Evolutionary conservation across 2,329 filamentous ascomycete species (phyloP), one percentile per base, ranked within the genome.

Genomic region (Cladosporium sp.): DNA sequence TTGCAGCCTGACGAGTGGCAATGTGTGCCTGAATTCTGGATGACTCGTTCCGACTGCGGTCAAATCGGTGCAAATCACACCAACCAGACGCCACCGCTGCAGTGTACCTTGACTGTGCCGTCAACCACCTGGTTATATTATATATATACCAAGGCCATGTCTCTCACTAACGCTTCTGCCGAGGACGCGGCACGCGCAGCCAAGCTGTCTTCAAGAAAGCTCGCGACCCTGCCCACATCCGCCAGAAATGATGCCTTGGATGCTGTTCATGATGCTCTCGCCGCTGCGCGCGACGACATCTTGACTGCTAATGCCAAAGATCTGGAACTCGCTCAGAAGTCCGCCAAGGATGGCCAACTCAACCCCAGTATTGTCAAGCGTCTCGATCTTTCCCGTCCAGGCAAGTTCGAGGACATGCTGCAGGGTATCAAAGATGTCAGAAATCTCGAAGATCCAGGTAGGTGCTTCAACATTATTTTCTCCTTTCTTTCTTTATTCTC

Each of bases 381-480:
- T 52, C 78, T 98, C 56, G 92, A 98, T 70, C 76, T 98, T 45
- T 84, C 83, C 45, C 86, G 87, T 69, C 82, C 83, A 66, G 92
- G 92, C 54, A 97, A 97, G 74, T 98, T 86, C 77, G 91, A 96
- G 66, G 93, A 97, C 66, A 97, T 98, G 93, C 78, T 98, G 59
- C 86, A 91, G 74, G 93, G 93, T 22, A 95, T 98, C 56, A 72
- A 95, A 55, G 89, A 95, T 71, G 93, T 98, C 56, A 80, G 86
- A 59, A 79, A 82, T 46, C 78, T 98, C 28, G 81, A 87, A 45
- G 93, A 98, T 73, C 93, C 93, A 60, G 81, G 89, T 93, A 77
- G 64, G 81, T 75, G 52, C 34, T 22, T 9, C 38, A 14, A 28
- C 43, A 16, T 1, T 14, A 28, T 41, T 13, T 11, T 18, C 18